A percentile compares a stretch with the other conserved stretches of the same genome.
phyloP scores from a whole-genome alignment of 345 rosid species.

The Euphorbia peplus region DNA sequence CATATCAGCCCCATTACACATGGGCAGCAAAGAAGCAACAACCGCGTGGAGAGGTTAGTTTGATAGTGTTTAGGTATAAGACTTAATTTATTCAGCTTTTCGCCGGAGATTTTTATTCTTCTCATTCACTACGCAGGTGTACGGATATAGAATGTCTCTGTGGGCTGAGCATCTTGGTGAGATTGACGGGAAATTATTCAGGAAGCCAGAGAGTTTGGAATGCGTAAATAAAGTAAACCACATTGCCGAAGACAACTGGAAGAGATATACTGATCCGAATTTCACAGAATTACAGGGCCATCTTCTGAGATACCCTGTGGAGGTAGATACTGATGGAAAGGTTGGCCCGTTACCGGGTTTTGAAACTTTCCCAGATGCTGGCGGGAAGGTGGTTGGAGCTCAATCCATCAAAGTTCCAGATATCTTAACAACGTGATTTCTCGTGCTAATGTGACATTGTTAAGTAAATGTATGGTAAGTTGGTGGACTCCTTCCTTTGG shows the following conservation, averaged over 20 bases:
- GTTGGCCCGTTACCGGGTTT: slow-evolving; percentile 52
- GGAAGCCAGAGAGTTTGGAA: slow-evolving; percentile 50
- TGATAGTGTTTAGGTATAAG: neutral
- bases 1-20: slow-evolving; percentile 83
- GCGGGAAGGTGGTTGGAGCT: slow-evolving; percentile 74
- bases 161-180: slow-evolving; percentile 90
- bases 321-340: slow-evolving; percentile 53
- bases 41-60: slow-evolving; percentile 81
- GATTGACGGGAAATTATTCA: slow-evolving; percentile 28
- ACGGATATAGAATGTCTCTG: slow-evolving; percentile 88
- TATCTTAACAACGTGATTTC: slow-evolving; percentile 57
- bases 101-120: neutral
- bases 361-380: slow-evolving; percentile 82
- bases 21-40: slow-evolving; percentile 52
- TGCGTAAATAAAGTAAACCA: slow-evolving; percentile 62
- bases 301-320: slow-evolving; percentile 75
- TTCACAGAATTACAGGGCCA: slow-evolving; percentile 60
- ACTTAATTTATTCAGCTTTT: slow-evolving; percentile 1
- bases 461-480: neutral
- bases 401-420: slow-evolving; percentile 56
- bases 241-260: slow-evolving; percentile 67
- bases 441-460: neutral
- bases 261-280: slow-evolving; percentile 33
- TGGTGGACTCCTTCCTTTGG: neutral
- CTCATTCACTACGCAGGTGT: slow-evolving; percentile 41